phyloP scores from a whole-genome alignment of 176 grass and related monocot genomes.

The Lolium multiflorum region DNA sequence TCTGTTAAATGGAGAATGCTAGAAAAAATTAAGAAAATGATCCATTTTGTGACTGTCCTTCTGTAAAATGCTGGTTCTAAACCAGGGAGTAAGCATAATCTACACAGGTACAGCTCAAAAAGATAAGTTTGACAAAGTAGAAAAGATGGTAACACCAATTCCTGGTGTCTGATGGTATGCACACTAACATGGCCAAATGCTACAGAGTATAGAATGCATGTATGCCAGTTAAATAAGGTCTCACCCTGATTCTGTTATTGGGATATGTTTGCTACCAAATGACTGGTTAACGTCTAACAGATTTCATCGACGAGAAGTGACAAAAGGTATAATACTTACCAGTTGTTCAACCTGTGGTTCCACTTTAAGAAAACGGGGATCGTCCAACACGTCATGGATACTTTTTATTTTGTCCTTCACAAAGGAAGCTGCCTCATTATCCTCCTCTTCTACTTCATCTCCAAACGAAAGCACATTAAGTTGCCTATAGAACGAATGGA shows the following conservation, averaged over 20 bases:
- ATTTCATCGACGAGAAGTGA: neutral
- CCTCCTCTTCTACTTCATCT: conserved; percentile 95
- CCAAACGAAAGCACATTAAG: conserved; percentile 95
- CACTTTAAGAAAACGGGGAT: conserved; percentile 86
- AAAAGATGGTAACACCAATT: neutral
- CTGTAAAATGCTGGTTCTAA: neutral
- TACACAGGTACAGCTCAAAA: neutral
- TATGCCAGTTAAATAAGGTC: conserved; percentile 10
- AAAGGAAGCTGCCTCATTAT: conserved; percentile 63
- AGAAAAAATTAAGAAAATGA: conserved; percentile 23
- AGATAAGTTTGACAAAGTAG: conserved; percentile 14
- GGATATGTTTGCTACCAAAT: conserved; percentile 31
- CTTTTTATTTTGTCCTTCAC: conserved; percentile 94
- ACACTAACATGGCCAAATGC: neutral
- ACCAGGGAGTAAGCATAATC: neutral
- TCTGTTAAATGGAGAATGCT: neutral
- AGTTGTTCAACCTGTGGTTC: conserved; percentile 55
- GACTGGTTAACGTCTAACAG: neutral
- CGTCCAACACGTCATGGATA: conserved; percentile 93
- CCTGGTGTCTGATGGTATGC: conserved; percentile 14
- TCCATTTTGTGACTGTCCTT: conserved; percentile 25
- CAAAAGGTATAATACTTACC: conserved; percentile 37
- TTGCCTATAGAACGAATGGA: conserved; percentile 61
- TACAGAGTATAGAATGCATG: too few species aligned
- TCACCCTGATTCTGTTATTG: neutral